phyloP scores from a whole-genome alignment of 192 early-diverging fungal genomes.

The Allomyces macrogynus region DNA sequence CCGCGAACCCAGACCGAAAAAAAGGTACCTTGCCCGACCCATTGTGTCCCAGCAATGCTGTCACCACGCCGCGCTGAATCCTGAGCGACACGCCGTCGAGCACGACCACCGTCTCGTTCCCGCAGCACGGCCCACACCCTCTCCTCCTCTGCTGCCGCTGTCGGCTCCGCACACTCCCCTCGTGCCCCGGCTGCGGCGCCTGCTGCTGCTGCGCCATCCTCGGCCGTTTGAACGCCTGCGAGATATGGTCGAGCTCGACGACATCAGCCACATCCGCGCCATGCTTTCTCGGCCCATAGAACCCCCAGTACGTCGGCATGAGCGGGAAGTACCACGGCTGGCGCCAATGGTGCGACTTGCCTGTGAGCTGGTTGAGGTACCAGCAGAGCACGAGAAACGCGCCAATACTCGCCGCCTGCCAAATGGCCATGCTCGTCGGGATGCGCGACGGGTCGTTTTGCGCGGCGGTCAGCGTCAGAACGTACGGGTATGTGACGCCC shows the following conservation, averaged over 20 bases:
- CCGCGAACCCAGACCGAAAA: too few relatives aligned
- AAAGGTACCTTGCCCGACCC: constrained; percentile 2
- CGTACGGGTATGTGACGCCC: not conserved
- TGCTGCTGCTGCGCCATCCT: too few relatives aligned
- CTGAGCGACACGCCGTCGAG: not conserved
- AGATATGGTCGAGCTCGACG: too few relatives aligned
- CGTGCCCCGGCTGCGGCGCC: too few relatives aligned
- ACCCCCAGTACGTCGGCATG: not conserved
- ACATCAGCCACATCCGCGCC: too few relatives aligned
- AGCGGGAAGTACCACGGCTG: not conserved
- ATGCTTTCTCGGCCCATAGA: not conserved
- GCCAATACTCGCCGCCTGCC: too few relatives aligned
- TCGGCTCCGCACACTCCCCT: too few relatives aligned
- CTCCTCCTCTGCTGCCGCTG: too few relatives aligned
- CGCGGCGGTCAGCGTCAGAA: not conserved
- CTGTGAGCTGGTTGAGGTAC: not conserved
- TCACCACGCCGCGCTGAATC: not conserved
- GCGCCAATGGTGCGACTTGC: constrained; percentile 1
- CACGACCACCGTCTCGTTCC: not conserved
- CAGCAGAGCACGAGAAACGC: not conserved
- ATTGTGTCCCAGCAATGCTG: constrained; percentile 1
- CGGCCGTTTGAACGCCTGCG: too few relatives aligned
- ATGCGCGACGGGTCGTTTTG: too few relatives aligned
- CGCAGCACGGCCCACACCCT: too few relatives aligned
- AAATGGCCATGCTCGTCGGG: too few relatives aligned